These are phyloP conservation scores for Striga hermonthica DNA, from an alignment of 305 asterid species.

Conservation along the genomic window DNA sequence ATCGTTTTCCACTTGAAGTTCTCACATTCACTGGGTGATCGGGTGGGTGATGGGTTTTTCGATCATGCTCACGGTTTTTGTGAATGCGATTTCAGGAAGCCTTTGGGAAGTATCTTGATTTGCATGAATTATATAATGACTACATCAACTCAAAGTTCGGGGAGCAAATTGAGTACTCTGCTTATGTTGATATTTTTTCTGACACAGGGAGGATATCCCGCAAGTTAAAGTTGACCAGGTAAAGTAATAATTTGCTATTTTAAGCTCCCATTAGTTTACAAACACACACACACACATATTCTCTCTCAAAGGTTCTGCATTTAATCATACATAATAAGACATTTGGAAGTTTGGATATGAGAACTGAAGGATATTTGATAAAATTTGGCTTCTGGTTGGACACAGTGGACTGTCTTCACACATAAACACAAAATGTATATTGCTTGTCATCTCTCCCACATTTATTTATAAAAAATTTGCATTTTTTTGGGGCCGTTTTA, in stretches of 20 bases:
- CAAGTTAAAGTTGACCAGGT: conserved; percentile 79
- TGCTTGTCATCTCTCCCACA: too few relatives aligned
- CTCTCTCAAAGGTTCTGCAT: neutral
- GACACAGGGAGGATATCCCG: conserved; percentile 57
- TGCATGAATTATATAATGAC: conserved; percentile 80
- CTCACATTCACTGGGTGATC: neutral
- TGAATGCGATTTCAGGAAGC: conserved; percentile 65
- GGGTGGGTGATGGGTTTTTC: conserved; percentile 11
- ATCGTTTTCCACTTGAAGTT: neutral
- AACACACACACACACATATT: too few relatives aligned
- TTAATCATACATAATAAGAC: neutral
- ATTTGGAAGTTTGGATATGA: neutral
- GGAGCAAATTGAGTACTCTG: conserved; percentile 68
- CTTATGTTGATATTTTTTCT: conserved; percentile 74
- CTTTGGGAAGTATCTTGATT: conserved; percentile 86
- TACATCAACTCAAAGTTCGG: conserved; percentile 89
- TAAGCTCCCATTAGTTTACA: conserved; percentile 13
- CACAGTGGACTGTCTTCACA: too few relatives aligned
- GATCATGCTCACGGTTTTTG: conserved; percentile 4
- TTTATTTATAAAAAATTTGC: too few relatives aligned
- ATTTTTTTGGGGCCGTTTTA: too few relatives aligned
- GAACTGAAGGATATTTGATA: too few relatives aligned
- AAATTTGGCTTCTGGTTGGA: too few relatives aligned
- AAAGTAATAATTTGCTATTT: conserved; percentile 25
- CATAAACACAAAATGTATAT: too few relatives aligned